Conservation (phyloP, 116 monocot genomes). For the Iris pallida region DNA sequence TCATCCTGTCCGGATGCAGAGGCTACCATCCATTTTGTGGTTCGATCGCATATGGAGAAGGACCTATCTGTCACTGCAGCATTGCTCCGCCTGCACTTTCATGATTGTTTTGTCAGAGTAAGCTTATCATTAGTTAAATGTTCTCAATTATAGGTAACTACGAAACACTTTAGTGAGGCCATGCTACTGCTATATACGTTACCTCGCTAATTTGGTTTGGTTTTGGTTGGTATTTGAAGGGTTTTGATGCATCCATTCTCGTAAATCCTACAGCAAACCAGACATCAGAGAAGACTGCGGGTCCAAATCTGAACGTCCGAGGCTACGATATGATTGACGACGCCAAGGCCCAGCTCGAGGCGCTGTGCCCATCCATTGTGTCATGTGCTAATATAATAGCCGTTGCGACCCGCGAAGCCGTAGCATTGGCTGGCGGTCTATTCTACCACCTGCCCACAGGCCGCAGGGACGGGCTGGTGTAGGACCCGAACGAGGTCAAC, state of each 20-base stretch:
- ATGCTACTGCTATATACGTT: no score
- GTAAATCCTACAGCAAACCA: constrained; percentile 15
- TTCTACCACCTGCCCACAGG: constrained; percentile 39
- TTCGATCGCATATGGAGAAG: constrained; percentile 11
- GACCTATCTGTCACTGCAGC: constrained; percentile 34
- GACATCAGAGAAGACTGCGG: constrained; percentile 20
- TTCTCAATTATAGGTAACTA: no score
- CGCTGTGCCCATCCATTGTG: constrained; percentile 11
- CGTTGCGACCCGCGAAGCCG: constrained; percentile 14
- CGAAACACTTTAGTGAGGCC: neutral
- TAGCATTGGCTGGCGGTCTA: constrained; percentile 18
- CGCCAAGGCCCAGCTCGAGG: constrained; percentile 15
- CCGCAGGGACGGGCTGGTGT: constrained; percentile 37
- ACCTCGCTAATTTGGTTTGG: no score
- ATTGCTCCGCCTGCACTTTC: constrained; percentile 39
- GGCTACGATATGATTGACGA: constrained; percentile 17
- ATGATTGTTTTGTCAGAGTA: constrained; percentile 38
- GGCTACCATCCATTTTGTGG: constrained; percentile 16
- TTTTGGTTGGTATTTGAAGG: constrained; percentile 10
- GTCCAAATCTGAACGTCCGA: constrained; percentile 18
- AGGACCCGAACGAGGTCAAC: constrained; percentile 16
- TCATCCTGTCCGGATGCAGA: constrained; percentile 36
- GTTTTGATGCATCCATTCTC: constrained; percentile 37
- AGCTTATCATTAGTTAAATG: no score
- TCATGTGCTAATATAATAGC: no score